Conservation (phyloP, 1,284 basidiomycete genomes). For the Phylloboletellus chloephorus region DNA sequence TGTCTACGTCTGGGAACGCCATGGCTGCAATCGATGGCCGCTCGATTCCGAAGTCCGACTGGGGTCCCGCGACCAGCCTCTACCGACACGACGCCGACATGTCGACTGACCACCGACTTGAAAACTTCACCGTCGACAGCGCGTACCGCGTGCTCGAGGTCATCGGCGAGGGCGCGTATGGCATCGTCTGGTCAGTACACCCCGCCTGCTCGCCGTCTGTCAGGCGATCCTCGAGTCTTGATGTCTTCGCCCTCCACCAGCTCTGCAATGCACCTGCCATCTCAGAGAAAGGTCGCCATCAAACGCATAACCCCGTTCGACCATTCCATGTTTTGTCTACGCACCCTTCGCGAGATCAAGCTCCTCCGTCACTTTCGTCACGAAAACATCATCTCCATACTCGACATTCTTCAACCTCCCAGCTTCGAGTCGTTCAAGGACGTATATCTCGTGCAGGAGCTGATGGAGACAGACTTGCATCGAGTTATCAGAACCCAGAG, state of each 20-base stretch:
- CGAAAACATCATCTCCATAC: constrained; percentile 74
- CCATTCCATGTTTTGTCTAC: constrained; percentile 83
- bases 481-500: constrained; percentile 84
- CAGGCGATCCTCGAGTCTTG: constrained; percentile 1
- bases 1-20: neutral
- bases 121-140: constrained; percentile 35
- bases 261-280: constrained; percentile 63
- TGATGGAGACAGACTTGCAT: constrained; percentile 90
- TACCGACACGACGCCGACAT: constrained; percentile 12
- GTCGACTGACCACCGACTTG: constrained; percentile 24
- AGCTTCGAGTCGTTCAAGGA: constrained; percentile 68
- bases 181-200: constrained; percentile 63
- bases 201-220: neutral
- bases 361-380: constrained; percentile 48
- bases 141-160: constrained; percentile 86
- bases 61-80: neutral
- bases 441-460: constrained; percentile 84
- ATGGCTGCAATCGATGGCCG: constrained; percentile 5
- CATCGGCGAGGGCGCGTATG: constrained; percentile 84
- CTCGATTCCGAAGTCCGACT: constrained; percentile 27
- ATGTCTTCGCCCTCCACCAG: constrained; percentile 30
- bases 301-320: constrained; percentile 85
- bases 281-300: constrained; percentile 66
- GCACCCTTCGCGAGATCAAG: constrained; percentile 84
- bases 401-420: constrained; percentile 67